phyloP scores from a whole-genome alignment of 495 filamentous ascomycete genomes.

The Penicillium cosmopolitanum region DNA sequence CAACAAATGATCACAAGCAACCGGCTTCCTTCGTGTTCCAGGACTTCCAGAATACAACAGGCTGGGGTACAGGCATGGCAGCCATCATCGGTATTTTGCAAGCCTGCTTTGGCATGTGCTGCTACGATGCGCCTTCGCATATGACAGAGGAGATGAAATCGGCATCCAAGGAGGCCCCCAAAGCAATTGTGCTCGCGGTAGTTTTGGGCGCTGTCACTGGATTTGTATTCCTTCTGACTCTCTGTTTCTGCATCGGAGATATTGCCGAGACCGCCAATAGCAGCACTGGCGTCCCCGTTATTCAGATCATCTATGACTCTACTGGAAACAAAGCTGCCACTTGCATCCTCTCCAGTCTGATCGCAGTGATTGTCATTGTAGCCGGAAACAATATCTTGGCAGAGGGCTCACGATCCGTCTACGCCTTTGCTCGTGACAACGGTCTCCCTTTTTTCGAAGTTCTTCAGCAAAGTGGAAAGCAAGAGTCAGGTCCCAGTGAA shows the following conservation, averaged over 20 bases:
- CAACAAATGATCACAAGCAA: slow-evolving; percentile 59
- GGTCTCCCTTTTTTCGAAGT: slow-evolving; percentile 50
- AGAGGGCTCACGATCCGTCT: slow-evolving; percentile 48
- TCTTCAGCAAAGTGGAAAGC: slow-evolving; percentile 43
- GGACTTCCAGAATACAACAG: slow-evolving; percentile 60
- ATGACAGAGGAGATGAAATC: slow-evolving; percentile 58
- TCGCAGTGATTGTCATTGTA: slow-evolving; percentile 45
- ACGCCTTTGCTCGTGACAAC: slow-evolving; percentile 52
- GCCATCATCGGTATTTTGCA: slow-evolving; percentile 61
- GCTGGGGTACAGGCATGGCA: slow-evolving; percentile 53
- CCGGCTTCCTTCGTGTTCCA: slow-evolving; percentile 58
- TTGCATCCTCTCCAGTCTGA: slow-evolving; percentile 43
- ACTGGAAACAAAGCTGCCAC: slow-evolving; percentile 46
- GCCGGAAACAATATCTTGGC: slow-evolving; percentile 48
- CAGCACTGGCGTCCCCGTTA: slow-evolving; percentile 51
- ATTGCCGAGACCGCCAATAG: slow-evolving; percentile 40
- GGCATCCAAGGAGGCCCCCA: slow-evolving; percentile 53
- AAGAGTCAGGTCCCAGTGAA: slow-evolving; percentile 51
- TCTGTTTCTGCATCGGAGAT: slow-evolving; percentile 57
- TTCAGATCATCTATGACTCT: slow-evolving; percentile 54
- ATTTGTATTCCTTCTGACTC: slow-evolving; percentile 49
- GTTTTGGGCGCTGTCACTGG: slow-evolving; percentile 54
- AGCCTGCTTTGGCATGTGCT: slow-evolving; percentile 61
- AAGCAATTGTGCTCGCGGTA: slow-evolving; percentile 59
- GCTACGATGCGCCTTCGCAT: slow-evolving; percentile 50